Base-by-base conservation (phyloP, 2,329 filamentous ascomycete genomes). In the Hymenoscyphus fructigenus region DNA sequence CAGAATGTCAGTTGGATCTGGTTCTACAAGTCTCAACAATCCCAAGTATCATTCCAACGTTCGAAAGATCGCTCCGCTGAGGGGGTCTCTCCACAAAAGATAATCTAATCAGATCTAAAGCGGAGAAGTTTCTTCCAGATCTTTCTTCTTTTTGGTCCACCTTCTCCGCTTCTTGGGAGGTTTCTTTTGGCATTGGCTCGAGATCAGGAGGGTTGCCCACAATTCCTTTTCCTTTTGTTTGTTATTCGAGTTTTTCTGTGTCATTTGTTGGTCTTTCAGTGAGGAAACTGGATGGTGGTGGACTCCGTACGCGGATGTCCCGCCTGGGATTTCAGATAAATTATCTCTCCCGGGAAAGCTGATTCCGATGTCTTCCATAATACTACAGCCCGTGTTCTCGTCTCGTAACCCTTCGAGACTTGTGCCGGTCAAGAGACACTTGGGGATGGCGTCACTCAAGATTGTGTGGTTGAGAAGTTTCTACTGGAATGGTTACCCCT, bases 101-200 rank as follows among this genome's bases (percentile, higher is more conserved):
- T 50, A 50, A 50, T 50, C 44, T 50, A 50, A 50, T 50, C 44
- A 50, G 44, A 50, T 50, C 44, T 23, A 50, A 26, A 23, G 44
- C 20, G 44, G 44, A 50, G 44, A 50, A 23, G 20, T 5, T 44
- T 20, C 44, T 23, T 50, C 44, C n/a, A 50, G 44, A 50, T 50
- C 44, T 50, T 50, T 36, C 14, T 15, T 12, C 10, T 36, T 36
- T 36, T 15, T 36, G 34, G 34, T 36, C 34, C 34, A 36, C 44
- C 20, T 50, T 50, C n/a, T 50, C 44, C 44, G 44, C 20, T 26
- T 50, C 44, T 50, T 7, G 20, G 10, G 20, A 14, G 20, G n/a
- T 3, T 50, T 20, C 5, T 23, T n/a, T 50, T 50, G n/a, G 44
- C 9, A 20, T 50, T 26, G n/a, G 44, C n/a, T 50, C 6, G 44